A percentile compares a stretch with the other conserved stretches of the same genome.
These are phyloP conservation scores for Moniliella sp. DNA, from an alignment of 1,284 basidiomycete species.

Conservation along the genomic window DNA sequence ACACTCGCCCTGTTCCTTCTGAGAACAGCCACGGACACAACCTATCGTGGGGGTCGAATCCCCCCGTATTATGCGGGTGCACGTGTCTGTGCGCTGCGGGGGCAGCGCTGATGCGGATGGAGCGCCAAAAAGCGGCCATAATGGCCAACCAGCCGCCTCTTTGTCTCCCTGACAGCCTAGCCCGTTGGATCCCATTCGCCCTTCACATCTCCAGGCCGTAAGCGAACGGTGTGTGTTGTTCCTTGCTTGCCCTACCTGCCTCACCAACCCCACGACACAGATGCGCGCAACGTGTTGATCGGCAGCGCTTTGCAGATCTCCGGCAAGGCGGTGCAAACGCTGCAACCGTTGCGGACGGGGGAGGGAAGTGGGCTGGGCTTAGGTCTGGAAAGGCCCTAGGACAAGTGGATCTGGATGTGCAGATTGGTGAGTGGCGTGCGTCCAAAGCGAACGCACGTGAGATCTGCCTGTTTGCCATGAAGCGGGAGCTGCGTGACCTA, in stretches of 20 bases:
- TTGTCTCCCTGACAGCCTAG: not conserved
- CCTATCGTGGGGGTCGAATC: slow-evolving; percentile 30
- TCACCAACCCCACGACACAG: slow-evolving; percentile 15
- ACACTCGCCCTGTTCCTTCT: too few relatives aligned
- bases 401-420: slow-evolving; percentile 9
- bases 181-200: slow-evolving; percentile 16
- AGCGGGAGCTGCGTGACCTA: slow-evolving; percentile 25
- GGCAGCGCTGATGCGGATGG: slow-evolving; percentile 18
- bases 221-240: slow-evolving; percentile 20
- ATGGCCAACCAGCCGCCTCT: not conserved
- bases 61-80: slow-evolving; percentile 22
- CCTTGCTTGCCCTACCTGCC: slow-evolving; percentile 31
- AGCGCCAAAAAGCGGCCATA: too few relatives aligned
- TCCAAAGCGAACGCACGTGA: slow-evolving; percentile 15
- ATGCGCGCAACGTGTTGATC: slow-evolving; percentile 18
- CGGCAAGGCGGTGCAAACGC: slow-evolving; percentile 19
- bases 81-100: slow-evolving; percentile 25
- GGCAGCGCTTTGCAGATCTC: slow-evolving; percentile 30
- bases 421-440: slow-evolving; percentile 23
- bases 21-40: too few relatives aligned
- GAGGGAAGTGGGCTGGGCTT: not conserved
- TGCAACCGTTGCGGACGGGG: slow-evolving; percentile 7
- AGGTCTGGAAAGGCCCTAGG: too few relatives aligned
- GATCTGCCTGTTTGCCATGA: slow-evolving; percentile 30
- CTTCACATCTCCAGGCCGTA: slow-evolving; percentile 24